Percentiles rank a stretch among this genome's conserved stretches.
phyloP scores from a whole-genome alignment of 164 flowering plant genomes.

The Pachysandra terminalis region DNA sequence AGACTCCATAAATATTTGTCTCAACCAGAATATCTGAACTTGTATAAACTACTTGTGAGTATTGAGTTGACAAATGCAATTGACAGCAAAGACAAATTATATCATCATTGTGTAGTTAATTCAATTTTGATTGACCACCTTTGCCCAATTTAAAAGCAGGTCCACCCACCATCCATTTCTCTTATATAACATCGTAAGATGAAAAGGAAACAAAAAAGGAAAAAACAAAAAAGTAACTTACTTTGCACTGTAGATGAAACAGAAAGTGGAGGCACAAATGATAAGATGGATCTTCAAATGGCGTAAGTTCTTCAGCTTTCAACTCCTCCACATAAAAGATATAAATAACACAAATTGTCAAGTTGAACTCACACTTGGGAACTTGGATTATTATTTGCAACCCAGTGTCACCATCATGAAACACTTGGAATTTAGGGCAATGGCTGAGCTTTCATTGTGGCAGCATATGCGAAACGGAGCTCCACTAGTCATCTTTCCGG shows the following conservation, averaged over 20 bases:
- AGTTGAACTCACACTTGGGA: constrained; percentile 16
- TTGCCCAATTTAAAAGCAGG: background rate
- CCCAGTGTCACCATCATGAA: constrained; percentile 11
- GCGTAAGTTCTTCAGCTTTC: constrained; percentile 19
- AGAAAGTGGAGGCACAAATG: constrained; percentile 14
- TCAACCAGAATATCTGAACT: background rate
- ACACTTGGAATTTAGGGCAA: constrained; percentile 1
- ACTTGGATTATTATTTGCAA: constrained; percentile 4
- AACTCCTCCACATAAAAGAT: constrained; percentile 18
- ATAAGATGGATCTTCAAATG: constrained; percentile 17
- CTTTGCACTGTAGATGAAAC: constrained; percentile 19
- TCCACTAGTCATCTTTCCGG: constrained; percentile 25
- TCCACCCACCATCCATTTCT: background rate
- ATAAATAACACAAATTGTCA: constrained; percentile 7
- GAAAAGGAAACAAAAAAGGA: background rate
- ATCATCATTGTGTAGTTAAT: too few relatives aligned
- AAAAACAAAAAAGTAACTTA: constrained; percentile 18
- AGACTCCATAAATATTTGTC: too few relatives aligned
- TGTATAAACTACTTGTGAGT: background rate
- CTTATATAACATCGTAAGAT: background rate
- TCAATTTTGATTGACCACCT: background rate
- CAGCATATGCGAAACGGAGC: constrained; percentile 7
- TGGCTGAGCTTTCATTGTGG: constrained; percentile 2
- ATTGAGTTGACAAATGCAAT: background rate
- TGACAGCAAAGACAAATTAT: background rate